Percentiles rank a stretch among this genome's conserved stretches.
Conservation (phyloP, 768 basidiomycete genomes). For the Rhodotorula paludigena region DNA sequence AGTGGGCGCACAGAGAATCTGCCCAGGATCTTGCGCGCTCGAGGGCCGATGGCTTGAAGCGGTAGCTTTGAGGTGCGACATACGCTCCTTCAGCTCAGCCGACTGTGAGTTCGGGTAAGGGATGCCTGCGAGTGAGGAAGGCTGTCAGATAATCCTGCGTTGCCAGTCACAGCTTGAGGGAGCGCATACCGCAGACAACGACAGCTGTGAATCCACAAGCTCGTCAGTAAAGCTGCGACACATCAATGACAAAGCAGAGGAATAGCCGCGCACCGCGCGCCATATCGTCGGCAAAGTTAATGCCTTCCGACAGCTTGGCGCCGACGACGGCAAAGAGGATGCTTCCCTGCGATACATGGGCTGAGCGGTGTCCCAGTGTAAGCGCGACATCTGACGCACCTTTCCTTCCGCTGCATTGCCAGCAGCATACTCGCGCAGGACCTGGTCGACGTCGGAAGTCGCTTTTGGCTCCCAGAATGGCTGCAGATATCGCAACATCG, state of each 20-base stretch:
- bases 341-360: slow-evolving; percentile 16
- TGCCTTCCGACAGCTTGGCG: slow-evolving; percentile 93
- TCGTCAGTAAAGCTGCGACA: fast-evolving
- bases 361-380: too few species aligned
- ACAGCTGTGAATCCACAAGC: slow-evolving; percentile 2
- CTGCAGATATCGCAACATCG: slow-evolving; percentile 48
- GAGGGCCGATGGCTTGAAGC: slow-evolving; percentile 45
- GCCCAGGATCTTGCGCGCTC: slow-evolving; percentile 62
- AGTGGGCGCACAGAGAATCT: slow-evolving; percentile 71
- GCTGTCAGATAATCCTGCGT: slow-evolving; percentile 46
- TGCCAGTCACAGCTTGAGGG: too few species aligned
- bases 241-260: not conserved
- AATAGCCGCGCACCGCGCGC: slow-evolving; percentile 23
- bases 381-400: not conserved
- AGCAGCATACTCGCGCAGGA: slow-evolving; percentile 58
- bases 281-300: slow-evolving; percentile 54
- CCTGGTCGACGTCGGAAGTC: slow-evolving; percentile 63
- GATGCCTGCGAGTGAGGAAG: slow-evolving; percentile 79
- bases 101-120: slow-evolving; percentile 92
- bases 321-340: slow-evolving; percentile 90
- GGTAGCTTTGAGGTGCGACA: slow-evolving; percentile 73
- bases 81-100: slow-evolving; percentile 80
- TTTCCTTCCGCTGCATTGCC: slow-evolving; percentile 54
- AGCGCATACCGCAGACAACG: slow-evolving; percentile 28
- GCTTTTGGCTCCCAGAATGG: slow-evolving; percentile 85